Base-by-base conservation (phyloP, 2,329 filamentous ascomycete species). In the Pezicula neosporulosa region DNA sequence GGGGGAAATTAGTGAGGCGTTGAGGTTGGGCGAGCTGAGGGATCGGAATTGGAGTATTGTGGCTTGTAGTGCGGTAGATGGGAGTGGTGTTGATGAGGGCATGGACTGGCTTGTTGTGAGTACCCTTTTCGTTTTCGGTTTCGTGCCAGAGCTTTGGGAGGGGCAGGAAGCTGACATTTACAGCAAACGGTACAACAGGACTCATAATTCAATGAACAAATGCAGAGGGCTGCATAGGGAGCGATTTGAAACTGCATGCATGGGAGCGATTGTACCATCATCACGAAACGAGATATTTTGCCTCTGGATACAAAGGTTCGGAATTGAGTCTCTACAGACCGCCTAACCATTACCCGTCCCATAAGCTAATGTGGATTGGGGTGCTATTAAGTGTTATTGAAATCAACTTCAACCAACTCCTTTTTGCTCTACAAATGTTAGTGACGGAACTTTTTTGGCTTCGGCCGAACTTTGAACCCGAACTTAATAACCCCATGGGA, bases 1-100 rank as follows among this genome's bases (percentile, higher is more conserved):
- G 1, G 94, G 91, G 16, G 94, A 97, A 70, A 99, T 99, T 58
- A 96, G 90, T 50, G 93, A 97, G 73, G 93, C 92, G 45, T 73
- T 99, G 70, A 87, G 87, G 63, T 73, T 99, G 60, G 92, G 90
- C 49, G 91, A 97, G 71, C 75, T 99, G 68, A 87, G 93, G 63
- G 94, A 99, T 71, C 82, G 94, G 65, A 99, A 97, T 78, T 99
- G 94, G 94, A 97, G 91, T 71, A 99, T 99, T 68, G 91, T 99
- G 69, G 93, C 92, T 19, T 99, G 94, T 72, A 96, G 90, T 60
- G 94, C 94, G 13, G 93, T 99, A 51, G 94, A 97, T 68, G 94
- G 94, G 41, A 88, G 89, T 65, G 94, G 94, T 69, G 89, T 99
- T 42, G 90, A 87, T 57, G 94, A 99, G 73, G 94, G 94, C 54